phyloP scores from a whole-genome alignment of 129 eudicot species.

The Arctium minus region DNA sequence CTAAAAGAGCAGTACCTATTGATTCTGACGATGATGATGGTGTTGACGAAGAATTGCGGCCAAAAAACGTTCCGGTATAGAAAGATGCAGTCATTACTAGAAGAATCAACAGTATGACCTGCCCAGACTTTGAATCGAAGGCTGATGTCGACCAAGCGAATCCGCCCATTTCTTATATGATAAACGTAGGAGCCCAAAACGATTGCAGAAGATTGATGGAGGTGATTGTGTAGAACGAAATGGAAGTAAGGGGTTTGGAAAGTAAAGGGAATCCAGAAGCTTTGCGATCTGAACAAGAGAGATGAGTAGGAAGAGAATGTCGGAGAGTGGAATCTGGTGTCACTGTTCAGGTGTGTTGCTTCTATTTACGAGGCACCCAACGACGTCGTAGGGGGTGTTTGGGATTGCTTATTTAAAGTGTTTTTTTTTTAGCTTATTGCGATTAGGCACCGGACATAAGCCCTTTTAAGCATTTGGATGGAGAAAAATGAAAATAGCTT shows the following conservation, averaged over 20 bases:
- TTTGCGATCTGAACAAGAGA: constrained; percentile 9
- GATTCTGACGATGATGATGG: constrained; percentile 6
- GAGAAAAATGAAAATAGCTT: no score
- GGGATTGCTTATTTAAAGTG: no score
- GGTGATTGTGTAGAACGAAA: neutral
- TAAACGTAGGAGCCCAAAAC: neutral
- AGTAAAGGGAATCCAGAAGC: neutral
- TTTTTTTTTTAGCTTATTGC: no score
- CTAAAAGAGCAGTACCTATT: constrained; percentile 10
- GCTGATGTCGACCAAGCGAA: constrained; percentile 32
- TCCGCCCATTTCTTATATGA: constrained; percentile 26
- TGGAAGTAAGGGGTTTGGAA: neutral
- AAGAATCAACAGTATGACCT: constrained; percentile 42
- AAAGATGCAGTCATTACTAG: constrained; percentile 72
- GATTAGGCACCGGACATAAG: no score
- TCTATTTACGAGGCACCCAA: neutral
- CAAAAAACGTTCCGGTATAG: constrained; percentile 71
- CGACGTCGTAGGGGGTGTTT: neutral
- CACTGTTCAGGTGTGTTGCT: neutral
- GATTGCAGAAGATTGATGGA: neutral
- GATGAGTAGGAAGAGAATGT: neutral
- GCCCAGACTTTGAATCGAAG: constrained; percentile 59
- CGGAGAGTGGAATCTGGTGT: neutral
- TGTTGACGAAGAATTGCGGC: constrained; percentile 29
- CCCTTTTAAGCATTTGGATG: no score